Conservation (phyloP, 1,139 yeast species). For the Blastobotrys indianensis region DNA sequence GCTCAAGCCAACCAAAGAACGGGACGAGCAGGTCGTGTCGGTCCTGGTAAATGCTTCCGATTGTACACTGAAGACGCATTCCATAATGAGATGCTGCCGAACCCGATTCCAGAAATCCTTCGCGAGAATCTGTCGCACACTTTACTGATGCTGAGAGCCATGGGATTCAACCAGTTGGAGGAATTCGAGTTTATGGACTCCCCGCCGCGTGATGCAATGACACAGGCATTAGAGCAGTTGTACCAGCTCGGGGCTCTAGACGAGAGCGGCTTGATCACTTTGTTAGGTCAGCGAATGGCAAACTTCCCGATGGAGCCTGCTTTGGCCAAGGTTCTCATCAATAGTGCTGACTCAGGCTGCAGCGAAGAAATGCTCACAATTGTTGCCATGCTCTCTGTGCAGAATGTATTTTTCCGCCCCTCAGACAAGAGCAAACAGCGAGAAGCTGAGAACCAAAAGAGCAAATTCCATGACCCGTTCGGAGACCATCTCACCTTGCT, state of each 20-base stretch:
- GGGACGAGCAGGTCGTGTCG: constrained; percentile 84
- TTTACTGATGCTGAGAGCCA: constrained; percentile 82
- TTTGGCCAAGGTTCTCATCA: constrained; percentile 71
- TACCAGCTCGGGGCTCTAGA: constrained; percentile 80
- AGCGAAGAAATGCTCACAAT: constrained; percentile 79
- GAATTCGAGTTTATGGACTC: constrained; percentile 93
- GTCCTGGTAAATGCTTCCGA: constrained; percentile 76
- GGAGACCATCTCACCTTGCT: constrained; percentile 87
- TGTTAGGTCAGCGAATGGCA: constrained; percentile 76
- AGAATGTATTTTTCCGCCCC: constrained; percentile 78
- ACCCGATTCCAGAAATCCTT: constrained; percentile 87
- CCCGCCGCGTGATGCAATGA: constrained; percentile 71
- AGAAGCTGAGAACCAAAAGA: constrained; percentile 69
- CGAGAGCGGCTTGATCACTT: constrained; percentile 67
- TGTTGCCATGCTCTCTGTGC: constrained; percentile 89
- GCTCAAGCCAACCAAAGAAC: constrained; percentile 81
- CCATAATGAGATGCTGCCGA: constrained; percentile 72
- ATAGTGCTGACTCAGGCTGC: constrained; percentile 69
- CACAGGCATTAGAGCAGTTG: constrained; percentile 76
- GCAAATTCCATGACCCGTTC: constrained; percentile 64
- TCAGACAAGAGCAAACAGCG: constrained; percentile 59
- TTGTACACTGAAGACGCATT: constrained; percentile 66
- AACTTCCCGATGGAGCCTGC: constrained; percentile 96
- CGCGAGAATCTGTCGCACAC: constrained; percentile 84
- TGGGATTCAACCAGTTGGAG: constrained; percentile 82